These are phyloP conservation scores for Mycosphaerelloides madeirae DNA, from an alignment of 2,329 filamentous ascomycete species.

Conservation along the genomic window DNA sequence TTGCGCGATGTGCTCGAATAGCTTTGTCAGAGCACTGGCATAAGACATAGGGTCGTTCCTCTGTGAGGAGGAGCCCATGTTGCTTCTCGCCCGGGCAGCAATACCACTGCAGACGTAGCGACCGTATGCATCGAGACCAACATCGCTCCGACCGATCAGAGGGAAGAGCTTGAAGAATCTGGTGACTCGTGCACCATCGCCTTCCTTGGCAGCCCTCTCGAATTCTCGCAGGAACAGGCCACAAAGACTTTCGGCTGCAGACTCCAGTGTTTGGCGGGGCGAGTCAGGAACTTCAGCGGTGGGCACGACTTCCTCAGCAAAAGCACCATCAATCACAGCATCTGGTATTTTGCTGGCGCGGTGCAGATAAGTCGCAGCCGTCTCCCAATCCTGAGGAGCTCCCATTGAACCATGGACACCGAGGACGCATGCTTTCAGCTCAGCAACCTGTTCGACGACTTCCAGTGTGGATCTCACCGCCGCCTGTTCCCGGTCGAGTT, in stretches of 20 bases:
- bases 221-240: slow-evolving; percentile 90
- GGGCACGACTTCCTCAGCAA: slow-evolving; percentile 88
- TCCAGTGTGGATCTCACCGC: slow-evolving; percentile 84
- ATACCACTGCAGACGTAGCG: slow-evolving; percentile 95
- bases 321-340: slow-evolving; percentile 74
- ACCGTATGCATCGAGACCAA: slow-evolving; percentile 90
- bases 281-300: slow-evolving; percentile 93
- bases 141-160: slow-evolving; percentile 80
- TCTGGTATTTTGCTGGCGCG: slow-evolving; percentile 76
- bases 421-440: slow-evolving; percentile 93
- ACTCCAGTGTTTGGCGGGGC: slow-evolving; percentile 79
- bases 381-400: slow-evolving; percentile 97
- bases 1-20: slow-evolving; percentile 96
- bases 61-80: slow-evolving; percentile 60
- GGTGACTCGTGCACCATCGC: slow-evolving; percentile 84
- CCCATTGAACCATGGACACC: slow-evolving; percentile 96
- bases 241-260: slow-evolving; percentile 83
- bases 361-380: slow-evolving; percentile 82
- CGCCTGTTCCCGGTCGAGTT: slow-evolving; percentile 84
- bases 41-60: slow-evolving; percentile 82
- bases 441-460: slow-evolving; percentile 92
- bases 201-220: slow-evolving; percentile 80
- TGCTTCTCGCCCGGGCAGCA: slow-evolving; percentile 73
- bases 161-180: slow-evolving; percentile 98
- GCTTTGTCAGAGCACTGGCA: slow-evolving; percentile 78